Evolutionary conservation across 78 protist genomes (phyloP).

Genomic region (Dictyostelium capitatum): DNA sequence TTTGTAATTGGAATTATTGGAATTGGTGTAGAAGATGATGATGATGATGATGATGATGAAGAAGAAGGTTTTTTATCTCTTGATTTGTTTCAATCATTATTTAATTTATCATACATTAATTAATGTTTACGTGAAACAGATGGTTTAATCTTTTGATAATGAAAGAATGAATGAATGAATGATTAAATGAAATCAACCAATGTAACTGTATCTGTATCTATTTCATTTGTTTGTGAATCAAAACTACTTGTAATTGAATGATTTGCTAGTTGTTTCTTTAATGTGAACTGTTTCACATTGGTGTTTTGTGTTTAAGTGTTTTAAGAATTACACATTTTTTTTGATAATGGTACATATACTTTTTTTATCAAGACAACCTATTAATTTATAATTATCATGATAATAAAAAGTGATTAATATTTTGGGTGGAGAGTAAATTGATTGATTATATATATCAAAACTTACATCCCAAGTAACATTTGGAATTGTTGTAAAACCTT

Average conservation of each 20-base stretch:
- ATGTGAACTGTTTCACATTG: slow-evolving; percentile 37
- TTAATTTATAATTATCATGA: too few species aligned
- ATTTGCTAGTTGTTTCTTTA: slow-evolving; percentile 79
- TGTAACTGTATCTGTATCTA: slow-evolving; percentile 17
- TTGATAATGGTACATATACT: slow-evolving; percentile 97
- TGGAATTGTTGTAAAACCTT: slow-evolving; percentile 97
- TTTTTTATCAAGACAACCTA: slow-evolving; percentile 98
- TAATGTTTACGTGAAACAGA: slow-evolving; percentile 81
- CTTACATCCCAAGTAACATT: slow-evolving; percentile 98
- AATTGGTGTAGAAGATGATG: too few species aligned
- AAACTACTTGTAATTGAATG: slow-evolving; percentile 29
- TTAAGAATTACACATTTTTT: slow-evolving; percentile 64
- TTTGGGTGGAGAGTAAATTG: too few species aligned
- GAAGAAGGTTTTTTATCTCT: slow-evolving; percentile 26
- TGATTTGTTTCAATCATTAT: slow-evolving; percentile 43
- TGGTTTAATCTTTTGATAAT: slow-evolving; percentile 61
- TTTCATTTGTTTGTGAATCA: background rate
- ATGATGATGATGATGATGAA: too few species aligned
- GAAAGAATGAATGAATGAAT: too few species aligned
- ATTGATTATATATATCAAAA: too few species aligned
- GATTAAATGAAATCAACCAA: slow-evolving; percentile 65
- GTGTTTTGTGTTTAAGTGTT: slow-evolving; percentile 51
- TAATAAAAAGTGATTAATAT: too few species aligned
- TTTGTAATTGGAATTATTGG: background rate
- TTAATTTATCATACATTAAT: slow-evolving; percentile 72